phyloP scores from a whole-genome alignment of 2,329 filamentous ascomycete genomes.

The Akanthomyces dipterigenus region DNA sequence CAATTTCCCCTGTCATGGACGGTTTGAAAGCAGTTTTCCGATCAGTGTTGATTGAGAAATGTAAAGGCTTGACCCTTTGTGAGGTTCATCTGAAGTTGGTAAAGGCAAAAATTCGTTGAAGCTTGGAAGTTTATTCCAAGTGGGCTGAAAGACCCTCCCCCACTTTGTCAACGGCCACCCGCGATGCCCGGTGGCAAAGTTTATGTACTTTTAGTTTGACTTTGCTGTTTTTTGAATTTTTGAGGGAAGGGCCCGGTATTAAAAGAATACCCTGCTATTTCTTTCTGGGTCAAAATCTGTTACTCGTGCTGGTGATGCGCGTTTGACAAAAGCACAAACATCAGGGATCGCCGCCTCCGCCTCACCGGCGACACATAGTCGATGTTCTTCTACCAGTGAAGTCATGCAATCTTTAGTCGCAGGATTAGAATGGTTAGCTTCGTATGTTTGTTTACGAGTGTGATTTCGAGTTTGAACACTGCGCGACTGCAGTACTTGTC shows the following conservation, averaged over 20 bases:
- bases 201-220: neutral
- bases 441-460: neutral
- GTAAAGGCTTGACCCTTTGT: neutral
- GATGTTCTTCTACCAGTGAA: too few species aligned
- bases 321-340: slow-evolving; percentile 20
- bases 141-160: slow-evolving; percentile 3
- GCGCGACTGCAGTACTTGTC: too few species aligned
- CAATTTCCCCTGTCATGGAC: slow-evolving; percentile 17
- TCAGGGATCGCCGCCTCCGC: slow-evolving; percentile 23
- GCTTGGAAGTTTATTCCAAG: slow-evolving; percentile 1
- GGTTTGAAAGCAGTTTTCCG: rapidly evolving
- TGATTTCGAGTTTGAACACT: too few species aligned
- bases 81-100: neutral
- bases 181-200: neutral
- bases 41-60: neutral
- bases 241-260: too few species aligned
- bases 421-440: neutral
- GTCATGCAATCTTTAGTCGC: neutral
- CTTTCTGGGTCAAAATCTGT: too few species aligned
- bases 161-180: neutral
- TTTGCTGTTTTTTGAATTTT: too few species aligned
- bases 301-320: too few species aligned
- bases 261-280: too few species aligned
- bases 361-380: slow-evolving; percentile 18
- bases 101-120: neutral